These are phyloP conservation scores for Dactylella cylindrospora DNA, from an alignment of 2,329 filamentous ascomycete species.

Conservation along the genomic window DNA sequence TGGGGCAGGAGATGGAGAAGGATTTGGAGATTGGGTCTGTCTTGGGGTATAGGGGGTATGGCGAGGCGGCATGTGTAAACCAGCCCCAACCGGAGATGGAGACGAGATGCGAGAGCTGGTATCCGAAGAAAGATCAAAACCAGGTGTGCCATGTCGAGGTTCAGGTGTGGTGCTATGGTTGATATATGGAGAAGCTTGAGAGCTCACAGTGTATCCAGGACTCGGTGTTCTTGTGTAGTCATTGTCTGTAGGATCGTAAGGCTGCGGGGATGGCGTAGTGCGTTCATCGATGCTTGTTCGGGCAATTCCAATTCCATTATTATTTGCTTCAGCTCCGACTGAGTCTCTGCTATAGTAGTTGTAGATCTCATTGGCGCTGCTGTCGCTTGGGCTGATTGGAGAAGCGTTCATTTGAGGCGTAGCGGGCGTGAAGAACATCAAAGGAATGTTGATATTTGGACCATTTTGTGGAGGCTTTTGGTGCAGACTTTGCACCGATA, in stretches of 20 bases:
- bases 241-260: constrained; percentile 35
- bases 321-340: constrained; percentile 6
- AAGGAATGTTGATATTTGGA: constrained; percentile 36
- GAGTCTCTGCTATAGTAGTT: constrained; percentile 32
- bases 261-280: constrained; percentile 17
- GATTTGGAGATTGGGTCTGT: constrained; percentile 1
- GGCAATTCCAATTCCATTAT: constrained; percentile 21
- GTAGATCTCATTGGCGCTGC: constrained; percentile 30
- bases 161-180: constrained; percentile 18
- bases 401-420: constrained; percentile 42
- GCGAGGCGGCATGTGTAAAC: constrained; percentile 40
- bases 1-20: constrained; percentile 13
- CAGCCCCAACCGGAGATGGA: constrained; percentile 21
- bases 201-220: constrained; percentile 18
- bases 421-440: constrained; percentile 45
- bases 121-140: constrained; percentile 35
- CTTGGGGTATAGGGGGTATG: constrained; percentile 27
- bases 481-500: constrained; percentile 36
- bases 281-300: constrained; percentile 32
- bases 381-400: constrained; percentile 28
- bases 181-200: constrained; percentile 28
- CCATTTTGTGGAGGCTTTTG: constrained; percentile 18
- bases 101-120: constrained; percentile 39
- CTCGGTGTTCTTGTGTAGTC: constrained; percentile 24
- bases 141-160: constrained; percentile 23